Percentiles rank a stretch among this genome's conserved stretches.
phyloP scores from a whole-genome alignment of 306 rosid species.

The Prunus fruticosa region DNA sequence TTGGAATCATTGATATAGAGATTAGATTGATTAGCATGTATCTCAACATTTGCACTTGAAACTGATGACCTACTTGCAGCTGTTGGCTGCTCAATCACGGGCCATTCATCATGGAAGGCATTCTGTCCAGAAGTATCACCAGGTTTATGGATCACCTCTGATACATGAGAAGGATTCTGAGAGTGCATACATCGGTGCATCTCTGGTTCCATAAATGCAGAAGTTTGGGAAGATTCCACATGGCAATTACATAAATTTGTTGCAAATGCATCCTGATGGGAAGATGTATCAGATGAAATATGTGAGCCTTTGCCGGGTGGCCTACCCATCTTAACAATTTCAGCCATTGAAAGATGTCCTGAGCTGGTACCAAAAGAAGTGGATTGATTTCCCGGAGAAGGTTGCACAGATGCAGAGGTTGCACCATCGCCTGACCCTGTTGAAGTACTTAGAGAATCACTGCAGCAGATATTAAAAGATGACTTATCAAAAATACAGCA shows the following conservation, averaged over 20 bases:
- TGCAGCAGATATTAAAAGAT: slow-evolving; percentile 40
- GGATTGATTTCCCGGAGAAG: slow-evolving; percentile 37
- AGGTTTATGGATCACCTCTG: slow-evolving; percentile 1
- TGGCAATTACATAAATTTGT: slow-evolving; percentile 17
- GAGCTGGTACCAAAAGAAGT: slow-evolving; percentile 29
- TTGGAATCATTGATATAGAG: slow-evolving; percentile 20
- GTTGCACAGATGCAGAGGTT: slow-evolving; percentile 25
- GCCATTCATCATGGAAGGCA: slow-evolving; percentile 40
- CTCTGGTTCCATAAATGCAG: slow-evolving; percentile 6
- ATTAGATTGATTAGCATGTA: slow-evolving; percentile 25
- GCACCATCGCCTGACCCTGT: slow-evolving; percentile 29
- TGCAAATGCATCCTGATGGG: slow-evolving; percentile 28
- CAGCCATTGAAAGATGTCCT: slow-evolving; percentile 64
- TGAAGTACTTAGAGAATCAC: slow-evolving; percentile 40
- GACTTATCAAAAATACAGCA: neutral
- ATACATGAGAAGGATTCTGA: slow-evolving; percentile 28
- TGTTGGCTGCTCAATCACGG: slow-evolving; percentile 43
- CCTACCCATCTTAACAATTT: slow-evolving; percentile 58
- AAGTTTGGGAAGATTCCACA: slow-evolving; percentile 27
- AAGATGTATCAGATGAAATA: slow-evolving; percentile 12
- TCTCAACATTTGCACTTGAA: slow-evolving; percentile 22
- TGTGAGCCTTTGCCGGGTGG: slow-evolving; percentile 18
- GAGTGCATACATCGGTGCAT: slow-evolving; percentile 14
- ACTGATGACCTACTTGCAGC: slow-evolving; percentile 17
- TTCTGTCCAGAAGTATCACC: slow-evolving; percentile 22